Evolutionary conservation across 2,329 filamentous ascomycete species (phyloP), one percentile per base, ranked within the genome.

Genomic region (Penicillium sp.): DNA sequence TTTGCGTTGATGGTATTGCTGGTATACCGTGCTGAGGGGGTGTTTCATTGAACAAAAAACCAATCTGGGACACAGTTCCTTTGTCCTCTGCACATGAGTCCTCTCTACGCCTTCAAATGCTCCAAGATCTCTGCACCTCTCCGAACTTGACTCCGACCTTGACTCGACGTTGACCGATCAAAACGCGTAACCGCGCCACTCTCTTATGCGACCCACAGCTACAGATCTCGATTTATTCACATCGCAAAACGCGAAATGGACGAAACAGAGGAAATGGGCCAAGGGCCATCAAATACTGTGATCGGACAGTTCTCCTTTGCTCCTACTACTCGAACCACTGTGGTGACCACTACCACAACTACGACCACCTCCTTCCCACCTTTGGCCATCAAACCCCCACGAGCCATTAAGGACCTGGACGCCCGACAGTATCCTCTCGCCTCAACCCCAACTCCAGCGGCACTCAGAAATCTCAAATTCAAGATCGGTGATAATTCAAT

Each of bases 371-470:
- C 79, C 14, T 95, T 94, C 62, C 92, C 93, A 43, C 91, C 91
- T n/a, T 79, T 97, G 54, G 80, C 90, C 52, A 84, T 96, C 62
- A 86, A 85, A 61, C 84, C 89, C 55, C 88, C 90, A 23, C 84
- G 84, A 49, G 83, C 85, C 47, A 81, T 91, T 32, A 79, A 83
- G 55, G 82, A 86, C 50, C 84, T 96, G 54, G 91, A 97, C 72
- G 81, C 88, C 13, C 96, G 95, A 71, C 85, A 94, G 65, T 99
- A 96, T 71, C 94, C 94, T 36, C 79, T 99, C 29, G 93, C 93
- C 35, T 82, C 84, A 58, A 86, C 89, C 46, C 88, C 90, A 1
- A 96, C 92, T 1, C 94, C 94, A 2, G 83, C 85, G 14, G 86
- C 89, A 47, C 78, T 99, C 56, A 84, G 85, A 59, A 86, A 85